Evolutionary conservation across 768 basidiomycete genomes (phyloP).

Genomic region (Termitomyces bulborhizus): DNA sequence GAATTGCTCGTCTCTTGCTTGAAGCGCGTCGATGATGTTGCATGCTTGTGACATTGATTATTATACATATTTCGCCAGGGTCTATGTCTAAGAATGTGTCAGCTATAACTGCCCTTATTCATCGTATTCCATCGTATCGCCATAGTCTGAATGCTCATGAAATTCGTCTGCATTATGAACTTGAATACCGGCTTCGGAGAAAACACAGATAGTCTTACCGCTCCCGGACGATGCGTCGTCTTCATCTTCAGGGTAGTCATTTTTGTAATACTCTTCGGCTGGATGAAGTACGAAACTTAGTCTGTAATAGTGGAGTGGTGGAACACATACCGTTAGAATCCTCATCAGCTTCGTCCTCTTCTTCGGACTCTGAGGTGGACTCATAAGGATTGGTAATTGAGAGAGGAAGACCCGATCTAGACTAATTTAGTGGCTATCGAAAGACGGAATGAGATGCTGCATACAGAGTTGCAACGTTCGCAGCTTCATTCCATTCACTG

Average conservation of each 20-base stretch:
- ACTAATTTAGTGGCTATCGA: not conserved
- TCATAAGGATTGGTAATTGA: constrained; percentile 49
- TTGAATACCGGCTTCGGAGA: not conserved
- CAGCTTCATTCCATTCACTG: constrained; percentile 52
- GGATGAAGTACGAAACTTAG: not conserved
- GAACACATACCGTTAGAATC: constrained; percentile 67
- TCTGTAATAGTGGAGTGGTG: not conserved
- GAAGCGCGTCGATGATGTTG: not conserved
- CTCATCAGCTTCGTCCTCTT: constrained; percentile 74
- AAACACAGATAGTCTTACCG: constrained; percentile 19
- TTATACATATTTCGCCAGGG: not conserved
- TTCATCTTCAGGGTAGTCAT: constrained; percentile 79
- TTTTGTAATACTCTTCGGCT: constrained; percentile 83
- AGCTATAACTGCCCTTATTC: constrained; percentile 12
- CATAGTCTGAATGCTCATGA: constrained; percentile 47
- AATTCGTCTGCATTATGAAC: constrained; percentile 40
- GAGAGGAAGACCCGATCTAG: constrained; percentile 60
- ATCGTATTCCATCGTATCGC: constrained; percentile 29
- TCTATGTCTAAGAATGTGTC: not conserved
- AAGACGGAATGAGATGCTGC: constrained; percentile 15
- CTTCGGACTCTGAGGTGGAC: constrained; percentile 58
- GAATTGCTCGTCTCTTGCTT: not conserved
- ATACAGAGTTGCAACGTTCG: constrained; percentile 61
- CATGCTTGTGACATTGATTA: not conserved
- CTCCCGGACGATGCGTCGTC: constrained; percentile 30